Evolutionary conservation across 805 yeast genomes (phyloP), one percentile per base, ranked within the genome.

Genomic region (Saccharomycopsis microspora): DNA sequence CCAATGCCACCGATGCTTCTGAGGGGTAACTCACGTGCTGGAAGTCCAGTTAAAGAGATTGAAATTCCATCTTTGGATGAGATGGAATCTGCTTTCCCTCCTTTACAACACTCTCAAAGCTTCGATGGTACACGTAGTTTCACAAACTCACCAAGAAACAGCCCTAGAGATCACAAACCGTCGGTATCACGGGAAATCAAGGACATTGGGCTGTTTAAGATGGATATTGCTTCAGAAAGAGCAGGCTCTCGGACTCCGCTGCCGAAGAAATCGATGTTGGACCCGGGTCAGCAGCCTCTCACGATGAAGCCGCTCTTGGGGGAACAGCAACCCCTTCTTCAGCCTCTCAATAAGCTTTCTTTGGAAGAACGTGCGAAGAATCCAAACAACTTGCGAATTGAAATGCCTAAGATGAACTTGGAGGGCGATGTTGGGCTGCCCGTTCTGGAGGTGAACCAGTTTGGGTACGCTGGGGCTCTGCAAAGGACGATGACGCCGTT

Each of bases 401-500:
- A 60, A 7, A 44, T 43, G 28, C 56, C 61, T 9, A 43, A 56
- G 55, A 9, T 43, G 56, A 2, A 52, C 55, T 7, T 50, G 27
- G 54, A 51, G 11, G 19, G 34, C 5, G 44, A 35, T 19, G 19
- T 19, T 19, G 19, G 19, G 19, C 19, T 19, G 19, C 19, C n/a
- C 28, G 33, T 41, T 5, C 52, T 46, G 11, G 71, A 72, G 45
- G 72, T 81, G 41, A 78, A 82, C 60, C 85, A 84, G 57, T 79
- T 80, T 68, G 85, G 89, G 6, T 51, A 49, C 32, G 34, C 34
- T 44, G 72, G 79, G 1, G 63, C 73, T 10, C 72, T 70, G 33
- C 66, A 71, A 5, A 66, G 79, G 56, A 76, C 85, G 0, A 84
- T 85, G 93, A 85, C 94, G 0, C 94, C 93, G 1, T 78, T 84